Conservation (phyloP, 2,329 filamentous ascomycete species). For the Cladophialophora carrionii region DNA sequence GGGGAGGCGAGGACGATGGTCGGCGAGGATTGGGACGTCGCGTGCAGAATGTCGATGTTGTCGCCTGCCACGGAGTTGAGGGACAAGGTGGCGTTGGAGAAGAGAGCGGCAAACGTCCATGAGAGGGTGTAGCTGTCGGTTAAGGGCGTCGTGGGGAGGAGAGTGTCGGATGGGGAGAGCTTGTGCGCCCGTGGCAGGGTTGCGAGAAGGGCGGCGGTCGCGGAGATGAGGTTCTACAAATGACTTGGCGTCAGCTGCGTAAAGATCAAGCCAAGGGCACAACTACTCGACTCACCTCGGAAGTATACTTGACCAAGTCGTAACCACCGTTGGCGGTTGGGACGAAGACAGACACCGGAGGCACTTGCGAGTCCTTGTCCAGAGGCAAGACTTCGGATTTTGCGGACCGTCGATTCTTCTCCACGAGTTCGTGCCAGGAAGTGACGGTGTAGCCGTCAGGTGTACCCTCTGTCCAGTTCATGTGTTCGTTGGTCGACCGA, state of each 20-base stretch:
- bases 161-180: constrained; percentile 73
- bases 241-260: not conserved
- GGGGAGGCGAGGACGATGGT: constrained; percentile 66
- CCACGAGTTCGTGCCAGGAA: constrained; percentile 91
- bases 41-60: constrained; percentile 73
- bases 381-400: constrained; percentile 67
- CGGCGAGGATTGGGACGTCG: constrained; percentile 68
- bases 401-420: constrained; percentile 65
- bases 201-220: constrained; percentile 74
- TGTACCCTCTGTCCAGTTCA: constrained; percentile 86
- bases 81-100: constrained; percentile 79
- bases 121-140: constrained; percentile 77
- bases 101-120: constrained; percentile 80
- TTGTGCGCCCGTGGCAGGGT: constrained; percentile 75
- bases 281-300: constrained; percentile 53
- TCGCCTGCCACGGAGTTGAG: constrained; percentile 84
- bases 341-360: constrained; percentile 51
- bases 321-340: constrained; percentile 52
- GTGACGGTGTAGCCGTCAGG: constrained; percentile 78
- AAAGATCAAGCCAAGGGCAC: not conserved
- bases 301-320: constrained; percentile 80
- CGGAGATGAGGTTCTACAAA: constrained; percentile 77
- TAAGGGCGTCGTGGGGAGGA: constrained; percentile 82
- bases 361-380: constrained; percentile 57
- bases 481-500: constrained; percentile 83